Conservation (phyloP, 129 eudicot species). For the Lactuca sativa region DNA sequence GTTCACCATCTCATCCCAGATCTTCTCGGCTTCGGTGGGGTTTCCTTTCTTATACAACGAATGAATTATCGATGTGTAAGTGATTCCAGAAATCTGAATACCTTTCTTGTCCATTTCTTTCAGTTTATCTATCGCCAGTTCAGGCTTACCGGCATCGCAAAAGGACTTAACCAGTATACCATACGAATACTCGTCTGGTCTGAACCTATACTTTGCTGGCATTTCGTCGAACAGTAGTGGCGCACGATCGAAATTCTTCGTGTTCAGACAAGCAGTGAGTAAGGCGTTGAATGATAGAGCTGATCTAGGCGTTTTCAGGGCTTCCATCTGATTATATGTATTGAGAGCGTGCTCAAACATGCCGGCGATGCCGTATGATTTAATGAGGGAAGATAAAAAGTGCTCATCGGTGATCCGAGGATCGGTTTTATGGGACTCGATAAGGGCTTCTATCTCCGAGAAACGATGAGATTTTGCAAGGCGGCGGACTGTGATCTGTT, state of each 20-base stretch:
- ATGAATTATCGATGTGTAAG: constrained; percentile 62
- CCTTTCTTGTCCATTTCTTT: constrained; percentile 69
- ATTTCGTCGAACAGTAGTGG: constrained; percentile 69
- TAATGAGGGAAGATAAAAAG: constrained; percentile 61
- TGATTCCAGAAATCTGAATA: constrained; percentile 41
- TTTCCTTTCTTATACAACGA: constrained; percentile 62
- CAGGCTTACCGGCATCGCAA: constrained; percentile 66
- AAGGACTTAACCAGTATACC: constrained; percentile 65
- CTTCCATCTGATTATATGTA: constrained; percentile 66
- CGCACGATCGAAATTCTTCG: constrained; percentile 38
- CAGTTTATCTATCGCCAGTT: constrained; percentile 54
- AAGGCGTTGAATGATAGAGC: constrained; percentile 71
- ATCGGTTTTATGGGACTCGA: constrained; percentile 68
- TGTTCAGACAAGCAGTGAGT: constrained; percentile 52
- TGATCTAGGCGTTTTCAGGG: constrained; percentile 64
- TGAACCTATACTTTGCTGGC: constrained; percentile 48
- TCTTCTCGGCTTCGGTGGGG: constrained; percentile 51
- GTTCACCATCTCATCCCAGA: constrained; percentile 77
- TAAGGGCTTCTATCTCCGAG: constrained; percentile 63
- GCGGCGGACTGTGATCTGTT: constrained; percentile 70
- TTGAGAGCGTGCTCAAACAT: constrained; percentile 74
- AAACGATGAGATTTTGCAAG: constrained; percentile 69
- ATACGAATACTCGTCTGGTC: constrained; percentile 59
- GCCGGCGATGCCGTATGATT: constrained; percentile 79
- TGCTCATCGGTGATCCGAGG: constrained; percentile 64